Percentiles rank a stretch among this genome's conserved stretches.
These are phyloP conservation scores for Penicillium vulpinum DNA, from an alignment of 2,329 filamentous ascomycete species.

Conservation along the genomic window DNA sequence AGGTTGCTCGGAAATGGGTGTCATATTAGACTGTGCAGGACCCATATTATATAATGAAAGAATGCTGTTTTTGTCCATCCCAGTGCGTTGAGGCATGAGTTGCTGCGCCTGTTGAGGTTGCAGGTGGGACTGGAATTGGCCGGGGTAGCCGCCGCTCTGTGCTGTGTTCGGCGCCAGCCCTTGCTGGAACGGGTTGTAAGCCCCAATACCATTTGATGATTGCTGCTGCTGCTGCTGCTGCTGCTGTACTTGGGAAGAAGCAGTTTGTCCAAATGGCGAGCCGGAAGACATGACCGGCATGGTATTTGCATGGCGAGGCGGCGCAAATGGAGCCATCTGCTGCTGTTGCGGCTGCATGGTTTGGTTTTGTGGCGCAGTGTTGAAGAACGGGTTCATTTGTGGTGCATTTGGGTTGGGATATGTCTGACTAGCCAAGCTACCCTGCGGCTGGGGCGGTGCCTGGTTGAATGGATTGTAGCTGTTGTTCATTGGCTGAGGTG, in stretches of 20 bases:
- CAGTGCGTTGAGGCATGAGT: conserved; percentile 43
- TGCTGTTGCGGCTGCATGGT: conserved; percentile 25
- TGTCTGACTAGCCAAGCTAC: conserved; percentile 24
- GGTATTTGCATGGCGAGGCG: conserved; percentile 41
- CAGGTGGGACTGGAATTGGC: conserved; percentile 27
- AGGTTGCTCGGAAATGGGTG: conserved; percentile 33
- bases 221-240: conserved; percentile 26
- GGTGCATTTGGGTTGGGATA: conserved; percentile 24
- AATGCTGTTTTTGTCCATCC: conserved; percentile 50
- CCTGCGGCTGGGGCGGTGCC: conserved; percentile 29
- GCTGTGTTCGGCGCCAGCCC: conserved; percentile 28
- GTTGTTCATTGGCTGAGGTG: conserved; percentile 37
- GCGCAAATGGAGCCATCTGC: conserved; percentile 8
- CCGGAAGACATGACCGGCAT: conserved; percentile 38
- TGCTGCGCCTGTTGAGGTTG: conserved; percentile 28
- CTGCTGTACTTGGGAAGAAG: conserved; percentile 30
- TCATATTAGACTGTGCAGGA: conserved; percentile 28
- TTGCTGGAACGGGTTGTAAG: conserved; percentile 39
- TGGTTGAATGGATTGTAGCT: conserved; percentile 49
- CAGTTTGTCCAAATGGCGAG: conserved; percentile 32
- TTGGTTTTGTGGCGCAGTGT: conserved; percentile 23
- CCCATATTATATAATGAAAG: conserved; percentile 50
- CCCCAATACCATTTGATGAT: conserved; percentile 19
- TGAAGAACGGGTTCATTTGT: conserved; percentile 42
- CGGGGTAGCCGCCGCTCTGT: conserved; percentile 26